Evolutionary conservation across 306 rosid genomes (phyloP), one percentile per base, ranked within the genome.

Genomic region (Cajanus cajan): DNA sequence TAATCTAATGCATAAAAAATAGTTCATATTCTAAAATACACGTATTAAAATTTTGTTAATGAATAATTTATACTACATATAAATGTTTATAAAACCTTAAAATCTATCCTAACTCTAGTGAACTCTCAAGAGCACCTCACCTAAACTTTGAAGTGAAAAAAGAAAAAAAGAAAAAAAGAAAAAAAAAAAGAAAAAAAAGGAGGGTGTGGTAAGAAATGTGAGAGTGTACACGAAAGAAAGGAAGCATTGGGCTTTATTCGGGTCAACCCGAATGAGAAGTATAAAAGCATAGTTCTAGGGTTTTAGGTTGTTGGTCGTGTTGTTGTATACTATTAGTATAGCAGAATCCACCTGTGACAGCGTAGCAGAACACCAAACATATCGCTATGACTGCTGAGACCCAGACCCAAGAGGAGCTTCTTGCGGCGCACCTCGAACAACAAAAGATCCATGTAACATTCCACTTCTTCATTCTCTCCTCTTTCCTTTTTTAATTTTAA

Each of bases 401-500:
- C 40, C 72, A 77, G 59, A 76, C 81, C 2, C 85, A 83, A 21
- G 83, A 86, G 39, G 89, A 86, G 83, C 87, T 86, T 72, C 89
- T 86, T 9, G 89, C 85, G 0, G 34, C 37, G 0, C 86, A 55
- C 22, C 86, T 86, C 67, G 85, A 86, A 79, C 78, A 86, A 55
- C 84, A 86, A 3, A 86, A 79, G 84, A 86, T 86, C 74, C 68
- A 86, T 48, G 89, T 82, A 82, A 37, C 79, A 71, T 25, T 69
- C 51, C 25, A 10, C 65, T n/a, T 22, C 11, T 45, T 7, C 13
- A 15, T 1, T 11, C 47, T 66, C 10, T 37, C 61, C 11, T 69
- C 1, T 50, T 71, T 15, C 4, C 8, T 0, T 54, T 67, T 44
- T 41, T 44, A 4, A n/a, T 44, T 69, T 34, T 39, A 4, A 7